Evolutionary conservation across 257 asterid genomes (phyloP), one percentile per base, ranked within the genome.

Genomic region (Cordia subcordata): DNA sequence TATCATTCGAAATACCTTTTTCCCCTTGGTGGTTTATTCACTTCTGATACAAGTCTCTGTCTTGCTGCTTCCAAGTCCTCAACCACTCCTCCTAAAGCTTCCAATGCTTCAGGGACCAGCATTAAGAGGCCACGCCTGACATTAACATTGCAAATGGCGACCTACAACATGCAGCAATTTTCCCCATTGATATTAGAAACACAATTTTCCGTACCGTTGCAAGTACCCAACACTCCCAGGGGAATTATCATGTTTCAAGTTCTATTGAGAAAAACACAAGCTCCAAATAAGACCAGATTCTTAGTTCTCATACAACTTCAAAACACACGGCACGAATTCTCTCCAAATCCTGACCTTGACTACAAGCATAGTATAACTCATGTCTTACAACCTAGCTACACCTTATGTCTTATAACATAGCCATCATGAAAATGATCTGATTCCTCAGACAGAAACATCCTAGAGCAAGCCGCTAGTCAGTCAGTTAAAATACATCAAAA

Each of bases 21-120:
- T 2, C 97, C 99, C 69, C 96, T 81, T 35, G 99, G 92, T 68
- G 96, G 99, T 77, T 93, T 93, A 73, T 93, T 89, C 45, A 89
- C 65, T 80, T 93, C 99, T 70, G 67, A 65, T 52, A 85, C 84
- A 67, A 93, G 86, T 80, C 96, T 85, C 70, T 78, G 85, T 32
- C 86, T 79, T 44, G 97, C 97, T 59, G 85, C 86, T 72, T 82
- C 95, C 76, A 93, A 75, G 74, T 71, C 96, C 75, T 85, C 90
- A 60, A 86, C 96, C 60, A 62, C 45, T 69, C 99, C 99, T 53
- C 99, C 97, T 73, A 93, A 68, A 58, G 83, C 82, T 73, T 77
- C 81, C 73, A 89, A 59, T 70, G 77, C 94, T 83, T 89, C 97
- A 42, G 99, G 99, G 62, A 89, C 99, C 79, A 93, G 69, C 94